Percentiles rank a stretch among this genome's conserved stretches.
Conservation (phyloP, 129 eudicot genomes). For the Kitagawia praeruptora region DNA sequence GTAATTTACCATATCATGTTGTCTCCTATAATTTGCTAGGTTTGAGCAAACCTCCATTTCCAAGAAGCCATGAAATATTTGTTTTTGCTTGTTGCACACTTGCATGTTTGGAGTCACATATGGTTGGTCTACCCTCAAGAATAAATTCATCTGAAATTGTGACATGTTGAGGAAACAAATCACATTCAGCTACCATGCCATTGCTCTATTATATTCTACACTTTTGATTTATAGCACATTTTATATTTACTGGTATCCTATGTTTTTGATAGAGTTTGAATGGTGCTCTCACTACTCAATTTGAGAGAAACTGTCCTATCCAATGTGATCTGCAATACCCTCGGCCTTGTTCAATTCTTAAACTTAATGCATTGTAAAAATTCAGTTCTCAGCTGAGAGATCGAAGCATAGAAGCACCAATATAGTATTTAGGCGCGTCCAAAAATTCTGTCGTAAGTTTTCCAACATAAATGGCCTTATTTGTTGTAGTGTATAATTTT, state of each 20-base stretch:
- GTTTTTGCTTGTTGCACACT: not conserved
- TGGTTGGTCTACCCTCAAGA: conserved; percentile 6
- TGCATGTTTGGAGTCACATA: conserved; percentile 12
- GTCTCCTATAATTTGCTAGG: conserved; percentile 8
- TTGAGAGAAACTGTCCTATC: no score
- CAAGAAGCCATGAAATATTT: conserved; percentile 12
- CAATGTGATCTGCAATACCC: no score
- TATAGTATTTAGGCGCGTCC: no score
- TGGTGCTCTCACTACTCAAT: no score
- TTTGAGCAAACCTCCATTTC: conserved; percentile 20
- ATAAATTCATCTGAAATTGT: conserved; percentile 13
- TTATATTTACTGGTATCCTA: not conserved
- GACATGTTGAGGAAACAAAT: conserved; percentile 15
- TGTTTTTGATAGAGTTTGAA: conserved; percentile 3
- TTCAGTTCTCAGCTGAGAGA: not conserved
- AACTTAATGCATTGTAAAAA: not conserved
- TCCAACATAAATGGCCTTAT: no score
- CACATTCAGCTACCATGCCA: conserved; percentile 1
- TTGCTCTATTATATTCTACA: not conserved
- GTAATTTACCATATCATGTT: not conserved
- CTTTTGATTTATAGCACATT: not conserved
- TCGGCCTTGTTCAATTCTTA: no score
- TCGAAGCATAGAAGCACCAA: not conserved
- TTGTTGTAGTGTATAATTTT: no score
- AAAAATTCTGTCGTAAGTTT: no score